Percentiles rank a stretch among this genome's conserved stretches.
phyloP scores from a whole-genome alignment of 257 asterid species.

The Lycium barbarum region DNA sequence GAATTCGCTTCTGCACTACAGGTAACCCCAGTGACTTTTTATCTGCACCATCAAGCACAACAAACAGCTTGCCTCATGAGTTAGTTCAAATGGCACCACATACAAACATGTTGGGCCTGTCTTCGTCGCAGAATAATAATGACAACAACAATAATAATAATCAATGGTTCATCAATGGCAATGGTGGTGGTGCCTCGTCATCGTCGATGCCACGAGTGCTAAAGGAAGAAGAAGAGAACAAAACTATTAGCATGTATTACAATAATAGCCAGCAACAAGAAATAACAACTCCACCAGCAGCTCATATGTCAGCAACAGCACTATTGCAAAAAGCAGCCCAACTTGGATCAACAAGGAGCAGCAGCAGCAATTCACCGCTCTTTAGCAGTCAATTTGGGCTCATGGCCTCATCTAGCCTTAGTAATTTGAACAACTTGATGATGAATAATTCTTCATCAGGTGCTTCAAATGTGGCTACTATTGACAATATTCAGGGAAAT shows the following conservation, averaged over 20 bases:
- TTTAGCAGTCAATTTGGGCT: slow-evolving; percentile 60
- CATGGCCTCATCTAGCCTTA: slow-evolving; percentile 50
- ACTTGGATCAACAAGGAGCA: slow-evolving; percentile 76
- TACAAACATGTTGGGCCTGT: slow-evolving; percentile 39
- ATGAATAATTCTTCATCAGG: neutral
- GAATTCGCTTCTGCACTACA: neutral
- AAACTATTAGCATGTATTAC: slow-evolving; percentile 43
- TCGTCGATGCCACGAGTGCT: slow-evolving; percentile 40
- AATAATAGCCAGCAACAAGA: slow-evolving; percentile 37
- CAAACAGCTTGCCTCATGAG: slow-evolving; percentile 52
- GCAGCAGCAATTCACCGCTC: slow-evolving; percentile 42
- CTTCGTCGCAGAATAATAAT: slow-evolving; percentile 36
- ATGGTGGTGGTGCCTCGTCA: slow-evolving; percentile 38
- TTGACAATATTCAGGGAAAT: slow-evolving; percentile 32
- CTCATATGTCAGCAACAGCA: slow-evolving; percentile 86
- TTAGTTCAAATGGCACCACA: slow-evolving; percentile 58
- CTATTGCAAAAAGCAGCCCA: slow-evolving; percentile 85
- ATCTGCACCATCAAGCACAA: slow-evolving; percentile 41
- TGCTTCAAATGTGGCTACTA: neutral
- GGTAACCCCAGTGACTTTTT: neutral
- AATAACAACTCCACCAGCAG: slow-evolving; percentile 31
- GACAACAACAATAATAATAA: slow-evolving; percentile 16
- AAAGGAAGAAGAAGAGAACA: slow-evolving; percentile 67
- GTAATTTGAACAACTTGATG: slow-evolving; percentile 30
- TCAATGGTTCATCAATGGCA: slow-evolving; percentile 52